Conservation (phyloP, 2,329 filamentous ascomycete genomes). For the Blumeriella jaapii region DNA sequence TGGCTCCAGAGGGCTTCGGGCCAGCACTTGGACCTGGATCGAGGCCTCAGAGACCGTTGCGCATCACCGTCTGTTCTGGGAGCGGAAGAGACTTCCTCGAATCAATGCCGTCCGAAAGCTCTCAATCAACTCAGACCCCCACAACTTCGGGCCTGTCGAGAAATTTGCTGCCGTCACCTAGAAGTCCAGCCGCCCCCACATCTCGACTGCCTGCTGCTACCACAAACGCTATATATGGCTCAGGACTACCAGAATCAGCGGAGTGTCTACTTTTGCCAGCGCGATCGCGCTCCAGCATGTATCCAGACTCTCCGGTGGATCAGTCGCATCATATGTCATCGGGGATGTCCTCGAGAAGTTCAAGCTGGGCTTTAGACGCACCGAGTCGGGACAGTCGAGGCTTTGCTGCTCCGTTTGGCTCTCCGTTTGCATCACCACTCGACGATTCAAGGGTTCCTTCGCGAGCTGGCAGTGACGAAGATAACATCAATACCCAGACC, state of each 20-base stretch:
- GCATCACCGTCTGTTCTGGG: constrained; percentile 53
- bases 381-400: constrained; percentile 41
- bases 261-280: constrained; percentile 38
- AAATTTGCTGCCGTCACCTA: constrained; percentile 20
- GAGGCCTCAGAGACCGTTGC: constrained; percentile 33
- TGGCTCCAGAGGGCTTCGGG: constrained; percentile 13
- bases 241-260: constrained; percentile 28
- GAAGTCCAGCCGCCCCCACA: constrained; percentile 9
- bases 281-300: constrained; percentile 33
- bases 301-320: constrained; percentile 38
- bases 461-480: constrained; percentile 45
- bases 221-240: constrained; percentile 15
- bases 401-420: constrained; percentile 30
- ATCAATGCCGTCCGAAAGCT: constrained; percentile 29
- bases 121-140: constrained; percentile 19
- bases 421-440: constrained; percentile 28
- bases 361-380: constrained; percentile 45
- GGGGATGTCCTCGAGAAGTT: constrained; percentile 43
- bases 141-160: constrained; percentile 23
- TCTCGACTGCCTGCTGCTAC: constrained; percentile 8
- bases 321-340: constrained; percentile 34
- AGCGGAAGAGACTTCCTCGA: constrained; percentile 34
- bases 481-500: constrained; percentile 58
- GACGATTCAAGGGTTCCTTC: constrained; percentile 26
- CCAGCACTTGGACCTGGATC: too few relatives aligned